phyloP scores from a whole-genome alignment of 2,329 filamentous ascomycete genomes.

The Colletotrichum camelliae region DNA sequence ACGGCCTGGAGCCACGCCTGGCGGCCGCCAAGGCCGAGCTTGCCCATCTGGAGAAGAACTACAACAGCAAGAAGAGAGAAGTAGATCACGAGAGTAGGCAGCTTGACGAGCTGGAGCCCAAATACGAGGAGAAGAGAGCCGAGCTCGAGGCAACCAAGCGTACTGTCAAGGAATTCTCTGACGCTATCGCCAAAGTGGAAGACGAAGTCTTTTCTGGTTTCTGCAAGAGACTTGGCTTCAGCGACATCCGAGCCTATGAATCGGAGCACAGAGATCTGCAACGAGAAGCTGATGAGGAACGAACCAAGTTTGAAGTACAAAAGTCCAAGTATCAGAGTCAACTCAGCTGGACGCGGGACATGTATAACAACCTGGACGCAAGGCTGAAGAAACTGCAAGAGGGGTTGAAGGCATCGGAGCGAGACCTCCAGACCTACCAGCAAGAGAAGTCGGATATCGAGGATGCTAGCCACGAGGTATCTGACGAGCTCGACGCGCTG shows the following conservation, averaged over 20 bases:
- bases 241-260: slow-evolving; percentile 91
- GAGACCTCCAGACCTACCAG: slow-evolving; percentile 73
- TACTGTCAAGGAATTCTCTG: slow-evolving; percentile 57
- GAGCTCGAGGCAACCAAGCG: slow-evolving; percentile 66
- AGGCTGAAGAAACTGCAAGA: slow-evolving; percentile 74
- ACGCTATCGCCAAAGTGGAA: slow-evolving; percentile 79
- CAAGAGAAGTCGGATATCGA: slow-evolving; percentile 78
- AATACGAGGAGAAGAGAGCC: slow-evolving; percentile 73
- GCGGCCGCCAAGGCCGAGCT: slow-evolving; percentile 77
- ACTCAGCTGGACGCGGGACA: slow-evolving; percentile 61
- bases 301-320: slow-evolving; percentile 85
- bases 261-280: slow-evolving; percentile 91
- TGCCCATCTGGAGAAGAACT: slow-evolving; percentile 79
- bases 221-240: slow-evolving; percentile 85
- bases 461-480: slow-evolving; percentile 72
- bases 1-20: slow-evolving; percentile 79
- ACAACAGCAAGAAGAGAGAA: slow-evolving; percentile 84
- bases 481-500: slow-evolving; percentile 79
- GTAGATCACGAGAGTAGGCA: slow-evolving; percentile 75
- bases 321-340: slow-evolving; percentile 73
- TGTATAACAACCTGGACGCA: slow-evolving; percentile 63
- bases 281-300: slow-evolving; percentile 87
- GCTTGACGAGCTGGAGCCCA: slow-evolving; percentile 77
- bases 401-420: slow-evolving; percentile 68
- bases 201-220: slow-evolving; percentile 88